Evolutionary conservation across 768 basidiomycete genomes (phyloP).

Genomic region (Pleurotus tuoliensis): DNA sequence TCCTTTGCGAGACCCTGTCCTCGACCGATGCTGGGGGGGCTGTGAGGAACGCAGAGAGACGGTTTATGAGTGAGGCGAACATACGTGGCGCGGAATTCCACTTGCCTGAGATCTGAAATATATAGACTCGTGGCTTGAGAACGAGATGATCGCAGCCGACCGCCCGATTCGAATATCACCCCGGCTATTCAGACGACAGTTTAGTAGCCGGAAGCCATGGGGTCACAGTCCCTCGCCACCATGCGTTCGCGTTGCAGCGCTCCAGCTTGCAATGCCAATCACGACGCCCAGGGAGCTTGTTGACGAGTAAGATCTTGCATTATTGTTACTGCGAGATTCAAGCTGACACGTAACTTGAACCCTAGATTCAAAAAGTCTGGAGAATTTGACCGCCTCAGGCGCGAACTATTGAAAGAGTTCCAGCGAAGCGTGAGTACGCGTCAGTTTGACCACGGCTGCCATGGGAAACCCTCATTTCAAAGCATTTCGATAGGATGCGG

Average conservation of each 20-base stretch:
- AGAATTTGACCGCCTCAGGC: slow-evolving; percentile 70
- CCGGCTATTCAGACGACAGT: not conserved
- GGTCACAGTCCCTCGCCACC: no score
- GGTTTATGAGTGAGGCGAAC: slow-evolving; percentile 2
- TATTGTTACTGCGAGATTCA: not conserved
- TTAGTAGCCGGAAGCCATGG: slow-evolving; percentile 3
- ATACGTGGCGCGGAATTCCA: not conserved
- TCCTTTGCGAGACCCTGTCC: not conserved
- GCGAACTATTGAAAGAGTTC: slow-evolving; percentile 60
- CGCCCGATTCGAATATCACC: no score
- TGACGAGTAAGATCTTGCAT: slow-evolving; percentile 45
- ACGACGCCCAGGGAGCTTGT: slow-evolving; percentile 58
- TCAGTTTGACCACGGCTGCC: not conserved
- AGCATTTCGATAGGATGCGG: slow-evolving; percentile 37
- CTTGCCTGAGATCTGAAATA: not conserved
- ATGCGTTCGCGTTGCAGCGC: not conserved
- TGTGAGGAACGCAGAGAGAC: slow-evolving; percentile 7
- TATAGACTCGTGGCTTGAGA: not conserved
- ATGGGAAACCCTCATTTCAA: slow-evolving; percentile 5
- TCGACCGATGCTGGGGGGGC: slow-evolving; percentile 5
- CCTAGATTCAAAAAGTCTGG: slow-evolving; percentile 75
- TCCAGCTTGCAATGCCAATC: slow-evolving; percentile 36
- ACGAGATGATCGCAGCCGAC: not conserved
- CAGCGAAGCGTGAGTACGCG: slow-evolving; percentile 49
- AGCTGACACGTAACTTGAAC: not conserved